Evolutionary conservation across 1,284 basidiomycete genomes (phyloP).

Genomic region (Ganoderma lingzhi): DNA sequence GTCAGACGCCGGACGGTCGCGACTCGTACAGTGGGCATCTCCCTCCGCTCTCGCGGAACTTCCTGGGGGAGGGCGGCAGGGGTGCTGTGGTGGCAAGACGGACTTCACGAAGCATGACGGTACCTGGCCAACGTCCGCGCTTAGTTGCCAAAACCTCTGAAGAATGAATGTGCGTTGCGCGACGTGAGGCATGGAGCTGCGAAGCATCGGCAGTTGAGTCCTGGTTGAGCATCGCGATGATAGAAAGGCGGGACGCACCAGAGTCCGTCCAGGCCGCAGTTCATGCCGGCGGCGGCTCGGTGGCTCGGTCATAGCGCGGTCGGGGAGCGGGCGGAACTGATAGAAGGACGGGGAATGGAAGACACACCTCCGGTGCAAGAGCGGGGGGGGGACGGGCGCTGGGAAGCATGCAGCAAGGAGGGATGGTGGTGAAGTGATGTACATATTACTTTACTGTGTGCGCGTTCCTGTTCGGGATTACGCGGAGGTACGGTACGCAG

Average conservation of each 20-base stretch:
- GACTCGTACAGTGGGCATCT: no score
- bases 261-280: background rate
- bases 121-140: no score
- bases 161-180: background rate
- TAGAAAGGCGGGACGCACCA: background rate
- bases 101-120: no score
- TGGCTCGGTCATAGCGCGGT: background rate
- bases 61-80: no score
- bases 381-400: background rate
- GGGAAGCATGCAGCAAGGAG: background rate
- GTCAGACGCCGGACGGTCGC: no score
- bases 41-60: no score
- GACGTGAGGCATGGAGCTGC: background rate
- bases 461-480: background rate
- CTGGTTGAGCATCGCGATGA: background rate
- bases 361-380: background rate
- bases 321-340: background rate
- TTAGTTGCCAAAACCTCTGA: background rate
- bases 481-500: background rate
- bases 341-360: background rate
- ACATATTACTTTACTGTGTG: slow-evolving; percentile 4
- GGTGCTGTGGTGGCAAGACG: no score
- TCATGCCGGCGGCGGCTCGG: background rate
- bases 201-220: background rate
- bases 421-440: background rate